Evolutionary conservation across 345 rosid species (phyloP).

Genomic region (Trapa bicornis): DNA sequence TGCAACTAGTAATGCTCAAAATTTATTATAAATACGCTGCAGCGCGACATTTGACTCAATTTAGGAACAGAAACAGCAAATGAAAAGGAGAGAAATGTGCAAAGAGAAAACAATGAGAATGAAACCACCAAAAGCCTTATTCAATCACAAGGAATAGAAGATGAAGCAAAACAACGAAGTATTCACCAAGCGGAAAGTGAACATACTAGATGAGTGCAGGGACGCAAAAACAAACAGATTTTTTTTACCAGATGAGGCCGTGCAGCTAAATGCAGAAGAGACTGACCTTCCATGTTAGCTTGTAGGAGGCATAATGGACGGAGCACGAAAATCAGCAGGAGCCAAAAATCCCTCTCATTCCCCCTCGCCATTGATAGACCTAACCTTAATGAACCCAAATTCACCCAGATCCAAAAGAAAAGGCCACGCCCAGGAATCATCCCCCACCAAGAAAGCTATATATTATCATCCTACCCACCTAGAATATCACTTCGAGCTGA

Average conservation of each 20-base stretch:
- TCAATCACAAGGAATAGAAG: neutral
- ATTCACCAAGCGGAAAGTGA: neutral
- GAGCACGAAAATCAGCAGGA: slow-evolving; percentile 39
- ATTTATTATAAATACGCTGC: neutral
- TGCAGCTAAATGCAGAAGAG: slow-evolving; percentile 1
- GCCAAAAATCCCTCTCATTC: slow-evolving; percentile 25
- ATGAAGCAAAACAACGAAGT: neutral
- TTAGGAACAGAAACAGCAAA: neutral
- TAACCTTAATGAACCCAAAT: slow-evolving; percentile 6
- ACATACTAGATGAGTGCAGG: neutral
- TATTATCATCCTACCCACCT: slow-evolving; percentile 15
- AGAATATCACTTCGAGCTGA: slow-evolving; percentile 8
- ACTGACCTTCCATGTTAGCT: slow-evolving; percentile 84
- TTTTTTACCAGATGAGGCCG: neutral
- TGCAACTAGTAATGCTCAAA: neutral
- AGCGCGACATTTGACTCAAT: neutral
- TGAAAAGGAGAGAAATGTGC: neutral
- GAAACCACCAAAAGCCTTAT: neutral
- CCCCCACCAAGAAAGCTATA: slow-evolving; percentile 17
- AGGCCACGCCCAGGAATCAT: slow-evolving; percentile 14
- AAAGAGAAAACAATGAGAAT: neutral
- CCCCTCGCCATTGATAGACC: slow-evolving; percentile 25
- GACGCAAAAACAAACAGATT: neutral
- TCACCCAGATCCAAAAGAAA: slow-evolving; percentile 56
- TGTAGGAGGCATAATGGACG: slow-evolving; percentile 38